Evolutionary conservation across 345 rosid species (phyloP).

Genomic region (Linum lewisii): DNA sequence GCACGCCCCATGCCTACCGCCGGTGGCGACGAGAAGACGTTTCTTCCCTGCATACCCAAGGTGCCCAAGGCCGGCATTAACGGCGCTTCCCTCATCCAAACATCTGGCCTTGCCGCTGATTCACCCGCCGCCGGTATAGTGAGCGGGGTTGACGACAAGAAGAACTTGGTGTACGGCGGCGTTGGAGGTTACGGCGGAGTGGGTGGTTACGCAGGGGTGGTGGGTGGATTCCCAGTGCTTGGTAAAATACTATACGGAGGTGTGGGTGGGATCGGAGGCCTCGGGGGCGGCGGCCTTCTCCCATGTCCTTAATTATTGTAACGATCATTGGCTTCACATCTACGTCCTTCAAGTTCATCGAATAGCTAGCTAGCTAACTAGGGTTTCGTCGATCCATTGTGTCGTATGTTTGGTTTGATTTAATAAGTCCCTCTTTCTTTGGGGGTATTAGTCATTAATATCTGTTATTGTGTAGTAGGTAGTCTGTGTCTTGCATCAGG

Average conservation of each 20-base stretch:
- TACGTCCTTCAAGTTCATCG: too few species aligned
- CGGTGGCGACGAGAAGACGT: conserved; percentile 5
- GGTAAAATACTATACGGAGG: conserved; percentile 45
- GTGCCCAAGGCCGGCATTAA: not conserved
- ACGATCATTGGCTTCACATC: not conserved
- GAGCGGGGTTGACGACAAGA: conserved; percentile 38
- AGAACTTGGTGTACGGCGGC: conserved; percentile 50
- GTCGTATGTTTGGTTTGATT: not conserved
- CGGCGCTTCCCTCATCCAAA: conserved; percentile 29
- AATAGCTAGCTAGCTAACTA: too few species aligned
- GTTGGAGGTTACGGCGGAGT: conserved; percentile 67
- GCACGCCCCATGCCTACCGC: conserved; percentile 28
- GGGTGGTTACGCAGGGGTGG: conserved; percentile 59
- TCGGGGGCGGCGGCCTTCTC: conserved; percentile 25
- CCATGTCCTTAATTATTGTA: conserved; percentile 12
- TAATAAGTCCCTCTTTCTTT: not conserved
- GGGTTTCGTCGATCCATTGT: too few species aligned
- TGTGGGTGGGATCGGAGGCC: conserved; percentile 44
- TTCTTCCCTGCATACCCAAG: conserved; percentile 10
- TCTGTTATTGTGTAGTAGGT: not conserved
- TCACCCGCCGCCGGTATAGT: conserved; percentile 17
- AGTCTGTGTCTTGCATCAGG: not conserved
- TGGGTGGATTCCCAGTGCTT: conserved; percentile 40
- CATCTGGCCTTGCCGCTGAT: conserved; percentile 21
- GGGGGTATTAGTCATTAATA: not conserved